Base-by-base conservation (phyloP, 163 green algal genomes). In the Scenedesmus sp. region DNA sequence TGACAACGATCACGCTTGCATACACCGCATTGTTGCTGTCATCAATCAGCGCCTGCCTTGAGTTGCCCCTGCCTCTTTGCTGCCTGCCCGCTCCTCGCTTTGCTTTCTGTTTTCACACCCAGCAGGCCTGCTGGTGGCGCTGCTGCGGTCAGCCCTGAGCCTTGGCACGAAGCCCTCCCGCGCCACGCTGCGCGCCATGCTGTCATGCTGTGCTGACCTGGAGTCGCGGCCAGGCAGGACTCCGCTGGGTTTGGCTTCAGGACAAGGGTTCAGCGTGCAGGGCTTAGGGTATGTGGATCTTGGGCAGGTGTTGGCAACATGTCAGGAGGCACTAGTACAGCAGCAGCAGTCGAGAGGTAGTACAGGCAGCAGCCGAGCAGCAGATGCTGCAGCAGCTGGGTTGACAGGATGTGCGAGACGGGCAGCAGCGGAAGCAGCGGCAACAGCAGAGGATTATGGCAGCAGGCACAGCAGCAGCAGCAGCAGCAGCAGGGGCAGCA, bases 141-240 rank as follows among this genome's bases (percentile, higher is more conserved):
- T 90, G 40, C 70, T 90, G 16, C 44, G 70, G 3, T 76, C 85
- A 51, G n/a, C 85, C 0, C 70, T 90, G 0, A 72, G 4, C 70
- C 42, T 90, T 6, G 85, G 85, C n/a, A 83, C 84, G 0, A 46
- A 72, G 30, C 70, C 85, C 13, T 37, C 42, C 30, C 26, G 3
- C 0, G 85, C 85, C 15, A 56, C n/a, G 6, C 44, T 90, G 42
- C 44, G 70, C 3, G 85, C 85, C 44, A 46, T 90, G 85, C 46
- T 90, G 70, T 84, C 85, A 37, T 90, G 85, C 85, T 90, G 85
- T 43, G 65, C 40, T 70, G 85, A 90, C n/a, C 70, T 90, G 26
- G 85, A 90, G 46, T 78, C 70, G 4, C 70, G 70, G 12, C 70
- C 85, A 26, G 85, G 85, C 33, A 83, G 56, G 56, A n/a, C 65